Conservation (phyloP, 352 stramenopile species). For the Paralagenidium karlingii region DNA sequence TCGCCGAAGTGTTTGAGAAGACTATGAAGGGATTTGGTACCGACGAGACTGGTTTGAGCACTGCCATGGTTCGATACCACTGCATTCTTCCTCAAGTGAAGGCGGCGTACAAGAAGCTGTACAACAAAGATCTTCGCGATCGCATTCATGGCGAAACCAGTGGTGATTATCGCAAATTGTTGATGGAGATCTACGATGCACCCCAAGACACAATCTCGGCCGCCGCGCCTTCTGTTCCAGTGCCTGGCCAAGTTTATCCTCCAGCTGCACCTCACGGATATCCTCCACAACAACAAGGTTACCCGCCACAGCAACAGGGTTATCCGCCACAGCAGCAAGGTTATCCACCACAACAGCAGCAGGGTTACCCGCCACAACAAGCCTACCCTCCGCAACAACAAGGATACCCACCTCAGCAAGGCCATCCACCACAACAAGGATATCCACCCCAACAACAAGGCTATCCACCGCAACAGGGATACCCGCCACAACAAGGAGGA, state of each 20-base stretch:
- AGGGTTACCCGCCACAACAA: no score
- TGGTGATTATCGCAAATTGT: slow-evolving; percentile 44
- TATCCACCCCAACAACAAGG: slow-evolving; percentile 8
- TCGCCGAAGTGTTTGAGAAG: slow-evolving; percentile 57
- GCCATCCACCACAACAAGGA: slow-evolving; percentile 3
- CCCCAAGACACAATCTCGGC: slow-evolving; percentile 20
- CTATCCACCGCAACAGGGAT: slow-evolving; percentile 4
- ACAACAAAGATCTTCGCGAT: slow-evolving; percentile 43
- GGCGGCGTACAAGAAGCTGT: slow-evolving; percentile 33
- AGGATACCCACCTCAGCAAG: slow-evolving; percentile 12
- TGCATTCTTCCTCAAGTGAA: slow-evolving; percentile 37
- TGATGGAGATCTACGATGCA: slow-evolving; percentile 58
- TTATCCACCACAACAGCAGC: slow-evolving; percentile 13
- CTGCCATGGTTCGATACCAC: slow-evolving; percentile 44
- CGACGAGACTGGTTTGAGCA: slow-evolving; percentile 42
- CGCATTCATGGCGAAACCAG: slow-evolving; percentile 44
- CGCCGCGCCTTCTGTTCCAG: background rate
- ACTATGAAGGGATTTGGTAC: slow-evolving; percentile 64
- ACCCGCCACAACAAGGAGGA: slow-evolving; percentile 6
- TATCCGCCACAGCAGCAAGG: slow-evolving; percentile 12
- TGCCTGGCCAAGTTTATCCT: background rate
- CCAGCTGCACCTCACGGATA: background rate
- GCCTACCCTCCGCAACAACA: background rate
- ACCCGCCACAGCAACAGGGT: slow-evolving; percentile 10
- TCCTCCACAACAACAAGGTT: slow-evolving; percentile 3